A percentile compares a stretch with the other conserved stretches of the same genome.
These are phyloP conservation scores for Aspergillus asperescens DNA, from an alignment of 495 filamentous ascomycete genomes.

Conservation along the genomic window DNA sequence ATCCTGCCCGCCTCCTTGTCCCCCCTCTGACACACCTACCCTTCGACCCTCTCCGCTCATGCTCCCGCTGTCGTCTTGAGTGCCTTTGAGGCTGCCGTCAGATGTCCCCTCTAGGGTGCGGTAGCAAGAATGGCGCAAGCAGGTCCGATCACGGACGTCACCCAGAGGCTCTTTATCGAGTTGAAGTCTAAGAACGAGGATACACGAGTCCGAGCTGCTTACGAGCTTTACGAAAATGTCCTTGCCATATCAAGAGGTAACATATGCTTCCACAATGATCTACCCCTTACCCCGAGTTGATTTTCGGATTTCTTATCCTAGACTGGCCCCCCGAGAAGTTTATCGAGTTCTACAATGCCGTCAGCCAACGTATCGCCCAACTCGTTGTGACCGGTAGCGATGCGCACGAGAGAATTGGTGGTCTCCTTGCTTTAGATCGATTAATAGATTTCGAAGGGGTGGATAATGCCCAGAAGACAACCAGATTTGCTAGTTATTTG, in stretches of 20 bases:
- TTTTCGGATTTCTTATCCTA: constrained; percentile 26
- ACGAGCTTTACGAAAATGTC: constrained; percentile 49
- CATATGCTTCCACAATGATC: background rate
- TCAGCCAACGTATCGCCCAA: constrained; percentile 67
- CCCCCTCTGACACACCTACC: constrained; percentile 7
- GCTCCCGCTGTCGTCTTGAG: constrained; percentile 27
- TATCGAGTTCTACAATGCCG: constrained; percentile 67
- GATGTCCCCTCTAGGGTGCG: constrained; percentile 43
- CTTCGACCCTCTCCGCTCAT: constrained; percentile 17
- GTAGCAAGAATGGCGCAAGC: constrained; percentile 47
- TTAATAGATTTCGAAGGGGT: constrained; percentile 95
- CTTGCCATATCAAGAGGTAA: constrained; percentile 47
- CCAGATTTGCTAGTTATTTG: constrained; percentile 86
- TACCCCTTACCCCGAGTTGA: constrained; percentile 1
- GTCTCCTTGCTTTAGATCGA: constrained; percentile 83
- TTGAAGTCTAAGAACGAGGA: constrained; percentile 53
- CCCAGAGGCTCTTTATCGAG: constrained; percentile 45
- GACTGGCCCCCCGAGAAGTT: constrained; percentile 77
- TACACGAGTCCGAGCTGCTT: constrained; percentile 44
- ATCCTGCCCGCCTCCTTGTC: background rate
- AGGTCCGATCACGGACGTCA: constrained; percentile 44
- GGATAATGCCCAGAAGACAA: constrained; percentile 89
- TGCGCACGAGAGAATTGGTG: constrained; percentile 80
- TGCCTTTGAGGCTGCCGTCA: constrained; percentile 38
- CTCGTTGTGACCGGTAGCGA: constrained; percentile 76